Evolutionary conservation across 2,329 filamentous ascomycete genomes (phyloP), one percentile per base, ranked within the genome.

Genomic region (Neopestalotiopsis sp.): DNA sequence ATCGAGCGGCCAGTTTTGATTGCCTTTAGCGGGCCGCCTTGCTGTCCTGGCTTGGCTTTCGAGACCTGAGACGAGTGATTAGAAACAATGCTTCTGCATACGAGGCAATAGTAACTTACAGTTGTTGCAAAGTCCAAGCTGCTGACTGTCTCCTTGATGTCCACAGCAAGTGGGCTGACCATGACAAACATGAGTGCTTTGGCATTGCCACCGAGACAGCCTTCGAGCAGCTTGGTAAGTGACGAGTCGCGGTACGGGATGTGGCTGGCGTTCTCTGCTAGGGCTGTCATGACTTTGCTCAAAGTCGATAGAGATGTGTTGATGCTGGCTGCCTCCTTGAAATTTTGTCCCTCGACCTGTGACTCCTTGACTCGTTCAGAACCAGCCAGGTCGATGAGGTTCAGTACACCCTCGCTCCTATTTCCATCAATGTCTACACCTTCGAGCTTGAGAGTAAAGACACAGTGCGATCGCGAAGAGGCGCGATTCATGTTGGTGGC

Each of bases 401-500:
- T 99, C 69, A 99, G 88, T 0, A 95, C 97, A 52, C 96, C 95
- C 80, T 98, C 95, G 75, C 93, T 97, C 17, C 89, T 90, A 81
- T 98, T 94, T 12, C 89, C 64, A 77, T 78, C 75, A 28, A 83
- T 83, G 71, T 98, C 98, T 66, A 85, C 82, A n/a, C 90, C 89
- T 9, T 85, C 82, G 9, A 92, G 81, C 77, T 97, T 97, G 67
- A 99, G 87, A 68, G 98, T 97, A 78, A 99, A 98, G 64, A 99
- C 94, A 0, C 94, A 97, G 82, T 99, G 96, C 40, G 94, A 97
- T 64, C 97, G 92, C 12, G 94, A 97, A 0, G 94, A 97, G 61
- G 95, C 90, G 83, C 97, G 94, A 82, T 99, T 99, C 71, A 96
- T 94, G 78, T 97, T 98, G n/a, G 96, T 99, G 0, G 96, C 94